Conservation (phyloP, 495 filamentous ascomycete genomes). For the Rostrohypoxylon terebratum region DNA sequence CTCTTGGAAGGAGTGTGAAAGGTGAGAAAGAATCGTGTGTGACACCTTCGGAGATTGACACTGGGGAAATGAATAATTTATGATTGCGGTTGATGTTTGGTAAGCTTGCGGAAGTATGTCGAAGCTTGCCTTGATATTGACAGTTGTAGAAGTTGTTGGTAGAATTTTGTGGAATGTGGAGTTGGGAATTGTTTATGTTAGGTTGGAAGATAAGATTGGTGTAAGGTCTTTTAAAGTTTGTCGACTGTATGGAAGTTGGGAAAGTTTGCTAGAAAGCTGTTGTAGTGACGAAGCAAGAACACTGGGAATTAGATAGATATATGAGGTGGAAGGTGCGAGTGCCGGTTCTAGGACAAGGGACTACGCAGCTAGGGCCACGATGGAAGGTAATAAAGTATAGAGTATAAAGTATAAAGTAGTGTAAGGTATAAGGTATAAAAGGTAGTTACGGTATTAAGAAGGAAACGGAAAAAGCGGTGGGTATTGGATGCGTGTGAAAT, state of each 20-base stretch:
- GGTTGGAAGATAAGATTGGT: constrained; percentile 12
- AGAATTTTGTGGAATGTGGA: constrained; percentile 3
- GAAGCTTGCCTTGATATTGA: constrained; percentile 17
- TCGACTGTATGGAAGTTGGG: constrained; percentile 4
- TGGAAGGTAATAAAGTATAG: constrained; percentile 1
- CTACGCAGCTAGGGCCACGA: constrained; percentile 16
- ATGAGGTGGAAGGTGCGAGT: constrained; percentile 19
- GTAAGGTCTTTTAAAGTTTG: constrained; percentile 5
- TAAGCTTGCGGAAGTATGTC: constrained; percentile 30
- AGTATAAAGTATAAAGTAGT: too few species aligned
- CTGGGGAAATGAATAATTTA: constrained; percentile 17
- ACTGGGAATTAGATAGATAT: constrained; percentile 29
- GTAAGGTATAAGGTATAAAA: neutral
- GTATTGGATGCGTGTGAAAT: constrained; percentile 25
- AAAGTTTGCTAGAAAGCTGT: constrained; percentile 15
- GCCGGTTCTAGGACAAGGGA: neutral
- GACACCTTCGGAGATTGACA: neutral
- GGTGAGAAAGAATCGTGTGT: neutral
- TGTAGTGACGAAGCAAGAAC: constrained; percentile 10
- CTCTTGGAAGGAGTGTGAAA: neutral
- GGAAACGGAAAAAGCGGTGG: constrained; percentile 43
- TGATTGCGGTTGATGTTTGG: constrained; percentile 21
- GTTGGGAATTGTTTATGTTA: neutral
- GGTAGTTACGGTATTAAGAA: constrained; percentile 15
- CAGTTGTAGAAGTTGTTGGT: constrained; percentile 1